Evolutionary conservation across 768 basidiomycete genomes (phyloP).

Genomic region (Rossbeevera mucosa): DNA sequence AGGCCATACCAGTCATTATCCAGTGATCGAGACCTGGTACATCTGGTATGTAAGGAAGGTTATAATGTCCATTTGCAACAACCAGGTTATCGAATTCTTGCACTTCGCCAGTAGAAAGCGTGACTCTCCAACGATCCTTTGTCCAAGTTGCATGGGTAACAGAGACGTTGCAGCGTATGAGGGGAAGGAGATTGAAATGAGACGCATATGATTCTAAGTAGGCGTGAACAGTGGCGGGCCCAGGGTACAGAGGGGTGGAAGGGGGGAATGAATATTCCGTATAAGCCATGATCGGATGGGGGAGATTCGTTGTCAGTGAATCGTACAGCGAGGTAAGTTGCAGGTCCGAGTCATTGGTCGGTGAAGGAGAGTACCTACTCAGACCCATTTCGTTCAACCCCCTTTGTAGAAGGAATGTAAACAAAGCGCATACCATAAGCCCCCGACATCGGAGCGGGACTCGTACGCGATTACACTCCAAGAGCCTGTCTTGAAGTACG

Average conservation of each 20-base stretch:
- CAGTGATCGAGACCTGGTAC: constrained; percentile 58
- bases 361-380: constrained; percentile 53
- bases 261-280: constrained; percentile 62
- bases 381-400: neutral
- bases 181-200: constrained; percentile 53
- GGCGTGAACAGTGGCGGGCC: constrained; percentile 52
- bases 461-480: constrained; percentile 70
- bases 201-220: constrained; percentile 68
- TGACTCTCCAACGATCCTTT: constrained; percentile 45
- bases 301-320: constrained; percentile 76
- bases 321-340: constrained; percentile 73
- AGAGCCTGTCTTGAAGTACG: constrained; percentile 48
- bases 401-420: neutral
- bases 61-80: constrained; percentile 75
- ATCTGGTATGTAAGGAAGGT: constrained; percentile 56
- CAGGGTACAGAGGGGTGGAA: constrained; percentile 65
- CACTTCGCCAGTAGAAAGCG: constrained; percentile 34
- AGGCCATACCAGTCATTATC: constrained; percentile 47
- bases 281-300: constrained; percentile 74
- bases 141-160: constrained; percentile 48
- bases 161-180: constrained; percentile 58
- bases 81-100: constrained; percentile 59
- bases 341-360: constrained; percentile 36
- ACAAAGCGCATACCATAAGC: constrained; percentile 57
- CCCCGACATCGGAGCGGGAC: constrained; percentile 61